phyloP scores from a whole-genome alignment of 1,284 basidiomycete genomes.

The Cutaneotrichosporon arboriforme region DNA sequence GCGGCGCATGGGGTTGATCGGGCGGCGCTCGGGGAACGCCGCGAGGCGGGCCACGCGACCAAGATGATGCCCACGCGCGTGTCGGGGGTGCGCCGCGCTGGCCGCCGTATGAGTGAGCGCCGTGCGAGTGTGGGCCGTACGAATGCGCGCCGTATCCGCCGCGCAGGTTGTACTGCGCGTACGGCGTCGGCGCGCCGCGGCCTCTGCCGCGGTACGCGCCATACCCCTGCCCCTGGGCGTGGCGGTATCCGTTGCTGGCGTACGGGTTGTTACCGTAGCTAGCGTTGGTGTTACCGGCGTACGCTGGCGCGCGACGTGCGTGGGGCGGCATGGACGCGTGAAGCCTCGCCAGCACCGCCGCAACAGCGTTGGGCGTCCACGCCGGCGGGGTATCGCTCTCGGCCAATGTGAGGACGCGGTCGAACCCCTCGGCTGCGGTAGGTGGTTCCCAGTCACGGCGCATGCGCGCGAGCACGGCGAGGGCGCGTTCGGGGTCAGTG shows the following conservation, averaged over 20 bases:
- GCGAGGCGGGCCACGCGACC: no score
- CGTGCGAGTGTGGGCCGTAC: no score
- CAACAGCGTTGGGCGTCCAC: background rate
- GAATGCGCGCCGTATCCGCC: no score
- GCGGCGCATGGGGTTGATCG: no score
- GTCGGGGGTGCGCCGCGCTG: no score
- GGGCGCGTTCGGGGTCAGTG: conserved; percentile 30
- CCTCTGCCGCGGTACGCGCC: background rate
- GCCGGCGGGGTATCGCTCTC: background rate
- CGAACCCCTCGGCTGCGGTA: conserved; percentile 7
- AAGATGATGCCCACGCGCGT: no score
- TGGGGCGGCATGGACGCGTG: background rate
- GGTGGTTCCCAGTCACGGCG: conserved; percentile 28
- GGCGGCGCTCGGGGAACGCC: no score
- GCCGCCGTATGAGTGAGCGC: no score
- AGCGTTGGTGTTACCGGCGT: no score
- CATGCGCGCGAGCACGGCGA: conserved; percentile 40
- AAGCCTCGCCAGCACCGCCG: background rate
- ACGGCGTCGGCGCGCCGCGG: background rate
- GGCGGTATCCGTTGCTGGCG: background rate
- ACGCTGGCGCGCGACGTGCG: no score
- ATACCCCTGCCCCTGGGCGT: background rate
- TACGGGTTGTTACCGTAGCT: no score
- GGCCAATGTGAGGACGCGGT: conserved; percentile 8
- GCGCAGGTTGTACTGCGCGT: background rate